phyloP scores from a whole-genome alignment of 2,329 filamentous ascomycete genomes.

The Thermothelomyces thermophilus region DNA sequence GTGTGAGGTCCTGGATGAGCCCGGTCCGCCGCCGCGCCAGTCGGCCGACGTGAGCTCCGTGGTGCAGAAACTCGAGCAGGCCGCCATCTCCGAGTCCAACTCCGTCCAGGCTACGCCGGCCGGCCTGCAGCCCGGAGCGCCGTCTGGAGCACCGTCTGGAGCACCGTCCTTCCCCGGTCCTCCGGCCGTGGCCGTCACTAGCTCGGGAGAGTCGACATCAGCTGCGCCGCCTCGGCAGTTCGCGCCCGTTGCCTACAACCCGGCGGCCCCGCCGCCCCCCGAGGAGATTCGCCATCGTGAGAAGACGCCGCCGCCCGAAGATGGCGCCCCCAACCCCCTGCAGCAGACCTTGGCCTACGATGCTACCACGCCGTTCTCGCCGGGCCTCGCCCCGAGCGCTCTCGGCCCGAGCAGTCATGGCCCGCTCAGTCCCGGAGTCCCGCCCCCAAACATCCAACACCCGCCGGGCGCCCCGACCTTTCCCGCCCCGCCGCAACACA shows the following conservation, averaged over 20 bases:
- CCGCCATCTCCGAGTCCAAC: constrained; percentile 58
- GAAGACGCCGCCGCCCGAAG: constrained; percentile 72
- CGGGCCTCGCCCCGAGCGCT: constrained; percentile 43
- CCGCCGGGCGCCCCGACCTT: constrained; percentile 36
- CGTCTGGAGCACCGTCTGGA: constrained; percentile 23
- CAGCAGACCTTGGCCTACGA: constrained; percentile 53
- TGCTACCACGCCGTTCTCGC: constrained; percentile 45
- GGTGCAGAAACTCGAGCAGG: constrained; percentile 66
- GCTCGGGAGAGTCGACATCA: constrained; percentile 21
- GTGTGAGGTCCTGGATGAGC: constrained; percentile 60
- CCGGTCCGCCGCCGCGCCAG: constrained; percentile 42
- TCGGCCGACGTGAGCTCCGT: constrained; percentile 55
- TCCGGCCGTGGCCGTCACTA: constrained; percentile 32
- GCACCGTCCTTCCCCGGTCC: constrained; percentile 36
- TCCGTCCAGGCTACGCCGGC: constrained; percentile 30
- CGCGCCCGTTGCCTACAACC: constrained; percentile 68
- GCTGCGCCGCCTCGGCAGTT: constrained; percentile 40
- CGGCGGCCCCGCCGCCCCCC: constrained; percentile 67
- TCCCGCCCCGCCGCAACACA: constrained; percentile 35
- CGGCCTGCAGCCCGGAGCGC: constrained; percentile 10
- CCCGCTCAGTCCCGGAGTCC: constrained; percentile 35
- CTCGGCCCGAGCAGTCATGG: constrained; percentile 40
- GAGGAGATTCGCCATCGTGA: constrained; percentile 66
- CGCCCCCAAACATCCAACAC: constrained; percentile 31
- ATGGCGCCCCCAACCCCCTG: constrained; percentile 54